A percentile compares a stretch with the other conserved stretches of the same genome.
Conservation (phyloP, 208 protist genomes). For the Leishmania tropica region DNA sequence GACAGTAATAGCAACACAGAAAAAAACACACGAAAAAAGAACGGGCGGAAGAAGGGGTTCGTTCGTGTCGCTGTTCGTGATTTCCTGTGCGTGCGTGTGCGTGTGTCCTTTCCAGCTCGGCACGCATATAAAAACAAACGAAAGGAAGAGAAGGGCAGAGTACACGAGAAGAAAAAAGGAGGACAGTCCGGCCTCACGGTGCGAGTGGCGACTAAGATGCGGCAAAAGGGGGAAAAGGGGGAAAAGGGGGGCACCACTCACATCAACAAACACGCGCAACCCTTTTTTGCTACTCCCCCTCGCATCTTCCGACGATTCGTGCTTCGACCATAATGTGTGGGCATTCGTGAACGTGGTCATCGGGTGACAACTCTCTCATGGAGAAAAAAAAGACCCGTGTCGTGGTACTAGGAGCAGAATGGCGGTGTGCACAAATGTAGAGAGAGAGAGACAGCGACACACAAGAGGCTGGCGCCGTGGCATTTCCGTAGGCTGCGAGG, state of each 20-base stretch:
- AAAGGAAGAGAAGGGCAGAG: background rate
- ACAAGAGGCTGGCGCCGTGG: background rate
- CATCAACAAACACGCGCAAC: background rate
- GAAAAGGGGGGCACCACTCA: background rate
- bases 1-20: background rate
- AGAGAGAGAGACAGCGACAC: background rate
- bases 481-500: background rate
- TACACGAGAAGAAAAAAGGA: conserved; percentile 7
- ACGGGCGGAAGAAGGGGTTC: background rate
- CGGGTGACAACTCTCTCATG: background rate
- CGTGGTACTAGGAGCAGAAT: background rate
- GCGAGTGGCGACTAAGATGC: background rate
- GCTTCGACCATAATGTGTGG: background rate
- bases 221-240: background rate
- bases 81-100: background rate
- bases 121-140: too few species aligned
- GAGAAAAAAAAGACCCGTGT: background rate
- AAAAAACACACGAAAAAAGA: background rate
- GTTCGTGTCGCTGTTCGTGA: too few species aligned
- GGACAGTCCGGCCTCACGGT: background rate
- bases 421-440: background rate
- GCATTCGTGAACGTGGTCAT: background rate
- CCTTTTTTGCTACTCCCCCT: background rate
- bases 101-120: background rate
- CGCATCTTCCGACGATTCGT: background rate